Base-by-base conservation (phyloP, 768 basidiomycete genomes). In the Leccinum aurantiacum region DNA sequence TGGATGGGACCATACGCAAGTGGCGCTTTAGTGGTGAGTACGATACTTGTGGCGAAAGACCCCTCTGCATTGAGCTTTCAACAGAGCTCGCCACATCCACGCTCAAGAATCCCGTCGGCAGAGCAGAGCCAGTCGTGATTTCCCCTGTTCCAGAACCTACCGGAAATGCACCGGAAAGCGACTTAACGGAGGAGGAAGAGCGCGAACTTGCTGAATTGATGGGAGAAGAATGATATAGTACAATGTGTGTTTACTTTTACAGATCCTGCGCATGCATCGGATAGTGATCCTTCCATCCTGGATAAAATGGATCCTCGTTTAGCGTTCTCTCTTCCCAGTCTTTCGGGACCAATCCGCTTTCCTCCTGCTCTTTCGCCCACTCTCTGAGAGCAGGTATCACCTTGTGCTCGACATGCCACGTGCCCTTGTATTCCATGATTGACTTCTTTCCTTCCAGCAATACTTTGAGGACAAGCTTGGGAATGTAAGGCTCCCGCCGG, bases 121-220 rank as follows among this genome's bases (percentile, higher is more conserved):
- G 66, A 54, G 48, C 59, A 19, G 57, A 61, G 29, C 55, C 62
- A 35, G 62, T 64, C 31, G 60, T 68, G 44, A 62, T 70, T 54
- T 15, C 74, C 14, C 70, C 69, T 37, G 68, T 70, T 52, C 71
- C 75, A 10, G 64, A 71, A 58, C 65, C 67, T 13, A 53, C 67
- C 14, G 69, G 70, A 37, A 65, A 66, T 46, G 64, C 69, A 35
- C 69, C 82, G 62, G 47, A 63, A 67, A 38, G 61, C 31, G 70
- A 78, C 56, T 69, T 95, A 73, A 90, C 94, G 10, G 92, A 89
- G 67, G 95, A 96, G 55, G 95, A 97, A 74, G 93, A 95, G 67
- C 80, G 84, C 22, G 94, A 97, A 72, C 78, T 98, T 22, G 94
- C 87, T 38, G 93, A 94, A 68, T 73, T 97, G 38, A 82, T 90